phyloP scores from a whole-genome alignment of 225 moss, liverwort and hornwort genomes.

The Pseudoscleropodium purum region DNA sequence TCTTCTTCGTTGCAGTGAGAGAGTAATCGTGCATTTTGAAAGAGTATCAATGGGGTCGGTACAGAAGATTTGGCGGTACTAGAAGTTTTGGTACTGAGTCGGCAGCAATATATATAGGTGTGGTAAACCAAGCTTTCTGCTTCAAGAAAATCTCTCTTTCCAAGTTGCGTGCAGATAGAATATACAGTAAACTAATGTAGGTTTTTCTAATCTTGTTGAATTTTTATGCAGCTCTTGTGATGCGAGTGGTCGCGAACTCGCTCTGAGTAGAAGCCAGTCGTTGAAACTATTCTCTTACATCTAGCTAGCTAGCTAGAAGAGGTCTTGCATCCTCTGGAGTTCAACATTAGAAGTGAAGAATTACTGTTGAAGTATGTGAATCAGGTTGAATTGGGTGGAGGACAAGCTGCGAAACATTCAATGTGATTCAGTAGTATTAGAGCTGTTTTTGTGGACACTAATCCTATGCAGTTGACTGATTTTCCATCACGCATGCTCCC shows the following conservation, averaged over 20 bases:
- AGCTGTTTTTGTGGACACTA: slow-evolving; percentile 38
- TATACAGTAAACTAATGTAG: no score
- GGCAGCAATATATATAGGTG: neutral
- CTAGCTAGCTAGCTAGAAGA: no score
- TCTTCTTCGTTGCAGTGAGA: neutral
- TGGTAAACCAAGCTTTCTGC: neutral
- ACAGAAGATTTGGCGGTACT: neutral
- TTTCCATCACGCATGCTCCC: slow-evolving; percentile 69
- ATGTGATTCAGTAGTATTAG: slow-evolving; percentile 44
- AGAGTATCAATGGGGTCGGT: neutral
- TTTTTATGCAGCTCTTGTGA: neutral
- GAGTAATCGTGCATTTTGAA: neutral
- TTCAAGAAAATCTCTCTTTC: neutral
- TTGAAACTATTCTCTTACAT: no score
- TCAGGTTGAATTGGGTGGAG: neutral
- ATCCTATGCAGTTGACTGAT: slow-evolving; percentile 20
- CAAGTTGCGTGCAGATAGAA: neutral
- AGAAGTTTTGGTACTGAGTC: neutral
- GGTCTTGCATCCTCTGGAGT: neutral
- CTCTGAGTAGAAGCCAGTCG: neutral
- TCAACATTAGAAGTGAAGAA: no score
- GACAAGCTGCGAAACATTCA: neutral
- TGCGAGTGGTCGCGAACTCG: neutral
- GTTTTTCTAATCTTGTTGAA: neutral
- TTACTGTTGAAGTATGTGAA: neutral